Base-by-base conservation (phyloP, 192 early-diverging fungal genomes). In the Coemansia erecta region DNA sequence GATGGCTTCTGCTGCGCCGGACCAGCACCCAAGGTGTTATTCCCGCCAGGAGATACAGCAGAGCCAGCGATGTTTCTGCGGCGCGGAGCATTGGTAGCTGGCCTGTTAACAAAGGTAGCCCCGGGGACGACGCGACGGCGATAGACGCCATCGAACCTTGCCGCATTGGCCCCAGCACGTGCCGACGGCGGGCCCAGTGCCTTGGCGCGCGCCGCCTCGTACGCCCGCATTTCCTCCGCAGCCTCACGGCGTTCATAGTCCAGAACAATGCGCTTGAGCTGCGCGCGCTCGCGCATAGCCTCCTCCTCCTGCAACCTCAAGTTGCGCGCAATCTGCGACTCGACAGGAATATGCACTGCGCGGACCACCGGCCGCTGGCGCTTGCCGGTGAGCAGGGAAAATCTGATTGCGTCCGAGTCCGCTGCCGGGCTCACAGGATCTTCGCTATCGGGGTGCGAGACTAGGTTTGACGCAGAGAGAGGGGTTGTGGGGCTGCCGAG, bases 241-340 rank as follows among this genome's bases (percentile, higher is more conserved):
- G 68, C 69, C 15, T 72, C 68, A 13, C 75, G 75, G 19, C 68
- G 66, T 63, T 97, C 93, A 50, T 95, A 98, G 64, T 85, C 89
- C 22, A 99, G 81, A 10, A 99, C 97, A 26, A 98, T 71, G 61
- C 87, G 80, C 72, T 99, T 99, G 66, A 99, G 80, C 42, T 92
- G 89, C 54, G 85, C 85, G 57, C 91, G 89, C 70, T 98, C 95
- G 53, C 90, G 89, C 48, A 90, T 83, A 22, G 92, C 90, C 15
- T 89, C 88, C 72, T 94, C 90, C 65, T 93, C 91, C 63, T 95
- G 93, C 37, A 82, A 84, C 14, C 88, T 78, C 8, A 94, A 89
- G 55, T 82, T 92, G 50, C 87, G 75, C 0, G 91, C 97, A 64
- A 99, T 87, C 17, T 82, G 75, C 58, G 89, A 94, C 73, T 92